Conservation (phyloP, 306 rosid species). For the Calophaca sinica region DNA sequence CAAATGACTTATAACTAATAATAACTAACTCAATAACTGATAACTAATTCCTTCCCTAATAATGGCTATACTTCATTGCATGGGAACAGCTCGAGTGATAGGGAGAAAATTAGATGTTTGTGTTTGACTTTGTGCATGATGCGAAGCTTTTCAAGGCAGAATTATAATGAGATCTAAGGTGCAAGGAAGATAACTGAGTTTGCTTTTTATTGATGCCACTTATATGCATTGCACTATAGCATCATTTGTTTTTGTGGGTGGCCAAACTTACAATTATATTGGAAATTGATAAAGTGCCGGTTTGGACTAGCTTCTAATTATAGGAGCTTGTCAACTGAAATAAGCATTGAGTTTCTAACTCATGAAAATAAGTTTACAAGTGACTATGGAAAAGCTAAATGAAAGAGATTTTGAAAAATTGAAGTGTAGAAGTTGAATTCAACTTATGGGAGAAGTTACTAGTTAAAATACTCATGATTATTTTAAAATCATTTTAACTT, state of each 20-base stretch:
- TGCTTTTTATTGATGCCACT: neutral
- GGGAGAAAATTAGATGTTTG: constrained; percentile 18
- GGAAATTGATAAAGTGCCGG: neutral
- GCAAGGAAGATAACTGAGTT: neutral
- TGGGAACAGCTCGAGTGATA: constrained; percentile 12
- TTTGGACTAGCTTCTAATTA: neutral
- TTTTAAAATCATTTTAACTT: neutral
- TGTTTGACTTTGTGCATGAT: constrained; percentile 25
- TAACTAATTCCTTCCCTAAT: too few species aligned
- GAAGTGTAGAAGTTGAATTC: neutral
- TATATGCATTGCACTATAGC: constrained; percentile 23
- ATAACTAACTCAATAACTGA: too few species aligned
- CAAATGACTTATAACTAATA: too few species aligned
- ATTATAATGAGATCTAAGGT: neutral
- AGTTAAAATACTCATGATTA: too few species aligned
- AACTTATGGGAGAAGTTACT: neutral
- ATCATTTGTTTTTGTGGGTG: constrained; percentile 23
- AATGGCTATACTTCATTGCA: neutral
- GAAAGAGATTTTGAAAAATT: neutral
- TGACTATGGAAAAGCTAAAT: neutral
- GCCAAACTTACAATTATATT: neutral
- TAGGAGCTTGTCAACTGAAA: neutral
- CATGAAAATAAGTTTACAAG: neutral
- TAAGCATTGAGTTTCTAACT: neutral
- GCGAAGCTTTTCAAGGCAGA: neutral